Conservation (phyloP, 768 basidiomycete genomes). For the Boletus coccyginus region DNA sequence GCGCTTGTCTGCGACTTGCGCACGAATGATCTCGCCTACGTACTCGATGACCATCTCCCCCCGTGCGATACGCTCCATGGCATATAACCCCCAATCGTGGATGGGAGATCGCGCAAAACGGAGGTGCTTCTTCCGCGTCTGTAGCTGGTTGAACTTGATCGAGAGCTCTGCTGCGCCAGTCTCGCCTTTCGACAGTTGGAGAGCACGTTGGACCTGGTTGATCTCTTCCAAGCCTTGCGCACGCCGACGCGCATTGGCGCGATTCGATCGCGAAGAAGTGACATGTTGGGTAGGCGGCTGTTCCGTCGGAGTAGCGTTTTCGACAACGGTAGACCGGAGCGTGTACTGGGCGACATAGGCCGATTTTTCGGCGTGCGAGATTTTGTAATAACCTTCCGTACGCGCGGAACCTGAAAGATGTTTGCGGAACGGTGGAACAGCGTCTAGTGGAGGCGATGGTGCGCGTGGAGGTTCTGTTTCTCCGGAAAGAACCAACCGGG, state of each 20-base stretch:
- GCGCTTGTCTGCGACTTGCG: slow-evolving; percentile 92
- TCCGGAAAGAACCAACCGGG: slow-evolving; percentile 38
- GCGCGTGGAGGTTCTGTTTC: slow-evolving; percentile 24
- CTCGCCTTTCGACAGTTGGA: slow-evolving; percentile 73
- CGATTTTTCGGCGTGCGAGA: slow-evolving; percentile 87
- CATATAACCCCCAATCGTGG: slow-evolving; percentile 98
- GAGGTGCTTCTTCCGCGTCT: slow-evolving; percentile 96
- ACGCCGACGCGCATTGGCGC: slow-evolving; percentile 87
- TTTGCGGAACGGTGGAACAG: slow-evolving; percentile 58
- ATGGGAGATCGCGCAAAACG: slow-evolving; percentile 94
- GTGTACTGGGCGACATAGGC: slow-evolving; percentile 90
- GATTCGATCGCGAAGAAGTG: slow-evolving; percentile 82
- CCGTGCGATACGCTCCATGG: slow-evolving; percentile 90
- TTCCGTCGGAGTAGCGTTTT: slow-evolving; percentile 37
- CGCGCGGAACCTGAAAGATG: slow-evolving; percentile 86
- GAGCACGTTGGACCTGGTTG: slow-evolving; percentile 82
- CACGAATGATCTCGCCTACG: slow-evolving; percentile 94
- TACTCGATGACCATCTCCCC: slow-evolving; percentile 99
- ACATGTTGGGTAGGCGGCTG: slow-evolving; percentile 53
- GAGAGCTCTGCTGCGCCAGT: slow-evolving; percentile 63
- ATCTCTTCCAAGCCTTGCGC: slow-evolving; percentile 94
- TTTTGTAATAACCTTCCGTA: slow-evolving; percentile 94
- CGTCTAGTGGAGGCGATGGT: slow-evolving; percentile 36
- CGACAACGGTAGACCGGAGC: slow-evolving; percentile 49
- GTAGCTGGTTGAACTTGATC: slow-evolving; percentile 99